Base-by-base conservation (phyloP, 257 asterid species). In the Solanum tarijense region DNA sequence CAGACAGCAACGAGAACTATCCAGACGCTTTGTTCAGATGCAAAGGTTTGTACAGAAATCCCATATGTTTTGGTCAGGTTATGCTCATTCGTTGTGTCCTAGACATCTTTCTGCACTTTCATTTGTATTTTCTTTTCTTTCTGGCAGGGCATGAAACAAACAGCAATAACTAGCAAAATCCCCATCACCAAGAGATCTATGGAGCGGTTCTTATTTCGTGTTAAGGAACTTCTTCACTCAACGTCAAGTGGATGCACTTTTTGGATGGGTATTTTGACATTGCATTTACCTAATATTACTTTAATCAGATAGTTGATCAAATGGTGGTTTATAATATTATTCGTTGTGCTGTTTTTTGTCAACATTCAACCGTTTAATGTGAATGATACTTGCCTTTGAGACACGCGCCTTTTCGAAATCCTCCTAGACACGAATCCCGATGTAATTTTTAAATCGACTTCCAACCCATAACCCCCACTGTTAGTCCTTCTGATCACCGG, bases 1-100 rank as follows among this genome's bases (percentile, higher is more conserved):
- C 98, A 94, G 92, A 96, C 92, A 89, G 98, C 98, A 71, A 96
- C 98, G 83, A 92, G 98, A 94, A 95, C 92, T 39, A 93, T 96
- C 88, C 98, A 96, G 91, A 89, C 97, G 32, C 91, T 94, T 62
- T 96, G 98, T 90, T 96, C 98, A 78, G 98, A 96, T 89, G 98
- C 98, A 32, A 96, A 96, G 98, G 98, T 95, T 66, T 90, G 92
- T 73, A 55, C 86, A 41, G 34, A 78, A 35, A 65, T 43, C 86
- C 78, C 82, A 68, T 84, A 68, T 89, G 76, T 72, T 85, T 46
- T 83, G 38, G 55, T 84, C 25, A 72, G 46, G 73, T 55, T 62
- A 82, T 83, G 20, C 48, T 86, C 62, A 86, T 46, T 86, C 27
- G 29, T 81, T 46, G 41, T 29, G 39, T 43, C 73, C 88, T 88